Percentiles rank a stretch among this genome's conserved stretches.
phyloP scores from a whole-genome alignment of 768 basidiomycete genomes.

The Clavaria fumosa region DNA sequence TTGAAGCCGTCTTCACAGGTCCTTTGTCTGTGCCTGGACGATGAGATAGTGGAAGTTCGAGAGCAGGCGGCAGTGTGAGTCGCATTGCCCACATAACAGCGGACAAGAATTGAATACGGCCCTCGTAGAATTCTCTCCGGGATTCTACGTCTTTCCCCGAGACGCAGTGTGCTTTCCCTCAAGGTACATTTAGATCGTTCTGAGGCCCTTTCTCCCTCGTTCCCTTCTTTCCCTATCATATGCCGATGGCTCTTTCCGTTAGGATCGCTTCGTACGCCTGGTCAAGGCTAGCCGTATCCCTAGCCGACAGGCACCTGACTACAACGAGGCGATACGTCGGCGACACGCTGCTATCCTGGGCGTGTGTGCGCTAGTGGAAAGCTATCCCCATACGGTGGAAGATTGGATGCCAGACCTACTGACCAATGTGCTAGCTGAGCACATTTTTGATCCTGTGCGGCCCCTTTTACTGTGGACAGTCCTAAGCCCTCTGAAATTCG shows the following conservation, averaged over 20 bases:
- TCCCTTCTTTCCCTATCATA: slow-evolving; percentile 11
- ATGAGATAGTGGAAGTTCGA: slow-evolving; percentile 79
- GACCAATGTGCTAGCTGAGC: slow-evolving; percentile 62
- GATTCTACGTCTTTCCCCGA: slow-evolving; percentile 67
- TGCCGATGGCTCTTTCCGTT: not conserved
- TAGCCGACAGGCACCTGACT: slow-evolving; percentile 41
- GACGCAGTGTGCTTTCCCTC: slow-evolving; percentile 58
- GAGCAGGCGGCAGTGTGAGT: slow-evolving; percentile 77
- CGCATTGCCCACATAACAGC: slow-evolving; percentile 1
- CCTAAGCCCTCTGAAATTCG: not conserved
- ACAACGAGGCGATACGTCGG: slow-evolving; percentile 57
- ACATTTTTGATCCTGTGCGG: slow-evolving; percentile 71
- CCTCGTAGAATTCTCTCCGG: slow-evolving; percentile 55
- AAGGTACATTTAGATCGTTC: no score
- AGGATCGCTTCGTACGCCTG: slow-evolving; percentile 72
- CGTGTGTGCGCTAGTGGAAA: slow-evolving; percentile 85
- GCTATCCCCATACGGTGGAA: slow-evolving; percentile 91
- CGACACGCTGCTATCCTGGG: slow-evolving; percentile 88
- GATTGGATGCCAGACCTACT: slow-evolving; percentile 84
- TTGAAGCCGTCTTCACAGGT: slow-evolving; percentile 34
- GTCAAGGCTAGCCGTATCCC: slow-evolving; percentile 57
- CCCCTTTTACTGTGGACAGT: not conserved
- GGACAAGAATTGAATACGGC: slow-evolving; percentile 1
- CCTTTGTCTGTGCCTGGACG: slow-evolving; percentile 66
- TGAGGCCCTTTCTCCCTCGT: no score